These are phyloP conservation scores for Naganishia randhawae DNA, from an alignment of 768 basidiomycete genomes.

Conservation along the genomic window DNA sequence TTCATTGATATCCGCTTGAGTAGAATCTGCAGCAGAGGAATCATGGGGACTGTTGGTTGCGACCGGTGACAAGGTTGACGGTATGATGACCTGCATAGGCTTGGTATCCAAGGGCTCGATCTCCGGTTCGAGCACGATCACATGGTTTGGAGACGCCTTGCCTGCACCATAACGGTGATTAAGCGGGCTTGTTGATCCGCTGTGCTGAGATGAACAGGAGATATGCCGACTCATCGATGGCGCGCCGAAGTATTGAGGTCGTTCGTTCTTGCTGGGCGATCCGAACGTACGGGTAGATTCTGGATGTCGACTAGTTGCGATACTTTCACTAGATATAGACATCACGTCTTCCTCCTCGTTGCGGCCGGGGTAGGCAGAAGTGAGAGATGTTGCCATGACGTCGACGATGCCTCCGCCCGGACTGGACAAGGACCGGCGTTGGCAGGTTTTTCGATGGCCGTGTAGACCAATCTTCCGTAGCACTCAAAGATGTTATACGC, in stretches of 20 bases:
- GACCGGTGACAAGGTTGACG: neutral
- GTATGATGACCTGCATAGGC: neutral
- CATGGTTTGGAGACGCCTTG: neutral
- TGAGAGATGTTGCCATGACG: neutral
- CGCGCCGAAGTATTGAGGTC: neutral
- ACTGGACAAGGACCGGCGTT: too few species aligned
- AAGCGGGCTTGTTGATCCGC: neutral
- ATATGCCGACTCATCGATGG: neutral
- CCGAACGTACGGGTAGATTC: conserved; percentile 5
- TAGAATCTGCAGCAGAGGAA: neutral
- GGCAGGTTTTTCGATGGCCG: too few species aligned
- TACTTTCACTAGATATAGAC: neutral
- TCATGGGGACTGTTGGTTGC: neutral
- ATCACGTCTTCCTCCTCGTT: neutral
- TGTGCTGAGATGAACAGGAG: neutral
- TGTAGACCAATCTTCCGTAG: too few species aligned
- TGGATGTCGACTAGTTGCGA: neutral
- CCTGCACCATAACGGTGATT: neutral
- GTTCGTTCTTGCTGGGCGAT: neutral
- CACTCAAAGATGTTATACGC: too few species aligned
- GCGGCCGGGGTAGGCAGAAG: neutral
- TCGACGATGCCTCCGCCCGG: too few species aligned
- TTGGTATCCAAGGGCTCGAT: conserved; percentile 8
- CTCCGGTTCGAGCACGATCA: conserved; percentile 4
- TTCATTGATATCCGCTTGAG: neutral